A percentile compares a stretch with the other conserved stretches of the same genome.
Evolutionary conservation across 2,329 filamentous ascomycete species (phyloP).

Genomic region (Sclerotinia minor): DNA sequence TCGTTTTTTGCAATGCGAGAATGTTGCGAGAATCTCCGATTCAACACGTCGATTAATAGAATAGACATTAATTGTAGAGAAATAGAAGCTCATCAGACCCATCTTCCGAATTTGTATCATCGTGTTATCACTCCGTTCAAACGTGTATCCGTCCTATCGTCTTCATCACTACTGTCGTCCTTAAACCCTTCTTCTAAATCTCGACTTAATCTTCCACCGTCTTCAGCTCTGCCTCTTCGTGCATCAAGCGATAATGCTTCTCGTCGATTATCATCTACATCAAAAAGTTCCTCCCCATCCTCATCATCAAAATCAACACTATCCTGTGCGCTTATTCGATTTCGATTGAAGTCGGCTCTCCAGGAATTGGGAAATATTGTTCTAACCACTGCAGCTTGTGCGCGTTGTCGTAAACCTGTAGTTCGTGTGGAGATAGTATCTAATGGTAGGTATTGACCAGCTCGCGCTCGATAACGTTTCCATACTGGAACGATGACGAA

Average conservation of each 20-base stretch:
- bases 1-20: conserved; percentile 1
- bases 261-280: conserved; percentile 52
- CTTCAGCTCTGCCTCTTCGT: conserved; percentile 45
- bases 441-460: conserved; percentile 72
- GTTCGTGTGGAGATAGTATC: conserved; percentile 61
- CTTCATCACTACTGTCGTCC: conserved; percentile 68
- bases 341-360: conserved; percentile 48
- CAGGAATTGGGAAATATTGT: conserved; percentile 51
- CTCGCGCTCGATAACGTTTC: conserved; percentile 68
- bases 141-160: conserved; percentile 26
- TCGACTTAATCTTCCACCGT: conserved; percentile 67
- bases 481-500: conserved; percentile 68
- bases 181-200: conserved; percentile 76
- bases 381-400: conserved; percentile 47
- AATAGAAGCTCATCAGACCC: conserved; percentile 6
- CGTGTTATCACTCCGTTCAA: conserved; percentile 22
- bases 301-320: conserved; percentile 60
- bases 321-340: conserved; percentile 46
- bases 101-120: conserved; percentile 21
- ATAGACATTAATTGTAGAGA: conserved; percentile 17
- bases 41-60: conserved; percentile 6
- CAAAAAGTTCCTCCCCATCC: conserved; percentile 69
- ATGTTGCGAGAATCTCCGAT: background rate
- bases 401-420: conserved; percentile 53
- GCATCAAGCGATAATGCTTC: conserved; percentile 45